Evolutionary conservation across 108 stramenopile genomes (phyloP).

Genomic region (Cyclotella choctawhatcheeana): DNA sequence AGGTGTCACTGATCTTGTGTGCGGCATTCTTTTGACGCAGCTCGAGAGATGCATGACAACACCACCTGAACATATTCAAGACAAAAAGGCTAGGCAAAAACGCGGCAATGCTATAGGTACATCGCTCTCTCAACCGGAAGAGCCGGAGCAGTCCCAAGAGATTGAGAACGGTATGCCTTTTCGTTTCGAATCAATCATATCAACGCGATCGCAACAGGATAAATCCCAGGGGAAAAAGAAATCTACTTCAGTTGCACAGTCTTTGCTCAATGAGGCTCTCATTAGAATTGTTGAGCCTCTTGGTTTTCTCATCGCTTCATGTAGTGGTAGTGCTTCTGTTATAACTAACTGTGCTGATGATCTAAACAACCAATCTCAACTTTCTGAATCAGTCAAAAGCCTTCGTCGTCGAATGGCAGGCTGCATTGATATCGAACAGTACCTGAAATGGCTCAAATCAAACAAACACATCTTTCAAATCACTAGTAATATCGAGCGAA

Average conservation of each 20-base stretch:
- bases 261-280: slow-evolving; percentile 40
- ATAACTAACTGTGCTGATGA: slow-evolving; percentile 1
- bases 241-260: slow-evolving; percentile 20
- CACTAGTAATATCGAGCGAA: slow-evolving; percentile 28
- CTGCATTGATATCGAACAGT: slow-evolving; percentile 34
- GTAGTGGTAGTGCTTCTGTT: slow-evolving; percentile 7
- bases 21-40: slow-evolving; percentile 25
- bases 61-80: slow-evolving; percentile 31
- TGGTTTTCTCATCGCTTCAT: slow-evolving; percentile 40
- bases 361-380: slow-evolving; percentile 11
- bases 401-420: slow-evolving; percentile 33
- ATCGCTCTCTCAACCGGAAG: slow-evolving; percentile 39
- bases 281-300: slow-evolving; percentile 44
- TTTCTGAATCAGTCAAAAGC: slow-evolving; percentile 20
- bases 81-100: slow-evolving; percentile 30
- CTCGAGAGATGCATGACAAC: slow-evolving; percentile 42
- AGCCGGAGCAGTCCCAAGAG: slow-evolving; percentile 19
- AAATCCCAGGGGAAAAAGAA: slow-evolving; percentile 27
- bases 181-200: slow-evolving; percentile 40
- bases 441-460: slow-evolving; percentile 34
- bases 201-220: slow-evolving; percentile 10
- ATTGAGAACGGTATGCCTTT: slow-evolving; percentile 33
- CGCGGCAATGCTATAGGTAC: slow-evolving; percentile 27
- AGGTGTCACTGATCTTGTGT: slow-evolving; percentile 13
- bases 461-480: slow-evolving; percentile 33